Evolutionary conservation across 192 early-diverging fungal genomes (phyloP).

Genomic region (Powellomyces hirtus): DNA sequence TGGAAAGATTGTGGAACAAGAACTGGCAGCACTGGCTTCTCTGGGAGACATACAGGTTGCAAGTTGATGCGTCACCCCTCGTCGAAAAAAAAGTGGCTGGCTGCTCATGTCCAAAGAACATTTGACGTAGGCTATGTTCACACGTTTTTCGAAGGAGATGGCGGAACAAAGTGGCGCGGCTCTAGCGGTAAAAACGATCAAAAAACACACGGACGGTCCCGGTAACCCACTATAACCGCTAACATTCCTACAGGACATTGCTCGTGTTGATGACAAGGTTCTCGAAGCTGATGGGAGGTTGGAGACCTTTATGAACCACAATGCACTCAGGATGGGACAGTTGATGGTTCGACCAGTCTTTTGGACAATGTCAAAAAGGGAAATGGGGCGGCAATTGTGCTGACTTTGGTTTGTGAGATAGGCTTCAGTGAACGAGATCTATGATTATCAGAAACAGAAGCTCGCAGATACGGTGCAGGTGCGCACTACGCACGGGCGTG

Average conservation of each 20-base stretch:
- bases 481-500: no score
- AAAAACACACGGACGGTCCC: neutral
- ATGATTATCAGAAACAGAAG: neutral
- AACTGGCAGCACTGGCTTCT: neutral
- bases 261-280: neutral
- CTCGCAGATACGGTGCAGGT: neutral
- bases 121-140: neutral
- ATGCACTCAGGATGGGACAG: neutral
- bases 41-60: neutral
- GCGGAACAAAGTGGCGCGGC: neutral
- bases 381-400: no score
- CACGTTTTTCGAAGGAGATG: neutral
- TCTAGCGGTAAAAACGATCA: neutral
- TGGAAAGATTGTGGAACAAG: neutral
- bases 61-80: no score
- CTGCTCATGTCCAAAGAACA: no score
- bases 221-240: no score
- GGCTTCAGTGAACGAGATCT: neutral
- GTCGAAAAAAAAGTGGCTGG: no score
- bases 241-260: neutral
- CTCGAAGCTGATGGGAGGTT: neutral
- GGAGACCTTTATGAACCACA: neutral
- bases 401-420: neutral
- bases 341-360: slow-evolving; percentile 1
- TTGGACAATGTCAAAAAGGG: neutral